Evolutionary conservation across 495 filamentous ascomycete genomes (phyloP), one percentile per base, ranked within the genome.

Genomic region (Aspergillus biplanus): DNA sequence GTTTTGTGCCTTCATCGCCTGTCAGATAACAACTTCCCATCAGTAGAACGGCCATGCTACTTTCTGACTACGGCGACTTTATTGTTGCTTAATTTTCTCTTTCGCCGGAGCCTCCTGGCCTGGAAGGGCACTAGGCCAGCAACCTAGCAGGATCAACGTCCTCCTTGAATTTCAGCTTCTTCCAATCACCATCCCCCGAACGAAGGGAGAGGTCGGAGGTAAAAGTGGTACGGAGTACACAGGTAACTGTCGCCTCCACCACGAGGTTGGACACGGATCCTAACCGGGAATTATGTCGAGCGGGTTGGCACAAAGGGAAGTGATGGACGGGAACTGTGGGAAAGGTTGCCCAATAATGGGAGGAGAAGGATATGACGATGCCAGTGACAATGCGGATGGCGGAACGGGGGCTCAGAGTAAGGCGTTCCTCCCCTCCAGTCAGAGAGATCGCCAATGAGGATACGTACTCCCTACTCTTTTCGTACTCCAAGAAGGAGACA

Each of bases 331-430:
- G 56, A 47, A 57, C 44, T 52, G 60, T 47, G 56, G 63, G 44
- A 37, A 52, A 34, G 47, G 21, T 6, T 39, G 27, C 13, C 58
- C 58, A 60, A 60, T 60, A 42, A 50, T 16, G 2, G 33, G 7
- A 33, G 7, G 21, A 31, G 42, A 31, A 11, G 31, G 47, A 39
- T 21, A 15, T 31, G 16, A 50, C 3, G n/a, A 9, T 50, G 15
- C 16, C 21, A 6, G 27, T 35, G 57, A 59, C 46, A 32, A 33
- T 59, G 52, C 52, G 60, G 60, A 56, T 62, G 60, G 60, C 60
- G 60, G 60, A 62, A 62, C 60, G 52, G 52, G 60, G 13, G 42
- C 52, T 42, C 16, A 16, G 18, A 35, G n/a, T n/a, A 60, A 60
- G 34, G 16, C 47, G n/a, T 31, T 27, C 47, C 47, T 50, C 47